Conservation (phyloP, 805 yeast species). For the Schizosaccharomyces octosporus region DNA sequence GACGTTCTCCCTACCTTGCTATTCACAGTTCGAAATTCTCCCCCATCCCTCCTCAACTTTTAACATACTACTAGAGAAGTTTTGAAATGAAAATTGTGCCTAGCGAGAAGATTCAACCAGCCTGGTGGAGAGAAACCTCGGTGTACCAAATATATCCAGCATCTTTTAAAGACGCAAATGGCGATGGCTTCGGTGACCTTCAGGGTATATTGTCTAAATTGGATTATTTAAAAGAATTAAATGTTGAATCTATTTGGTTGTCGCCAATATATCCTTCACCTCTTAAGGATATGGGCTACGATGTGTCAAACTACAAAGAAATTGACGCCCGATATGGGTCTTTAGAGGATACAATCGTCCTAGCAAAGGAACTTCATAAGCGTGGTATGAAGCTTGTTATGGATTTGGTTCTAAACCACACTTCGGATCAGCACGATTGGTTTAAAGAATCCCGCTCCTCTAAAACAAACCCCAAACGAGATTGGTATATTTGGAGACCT, state of each 20-base stretch:
- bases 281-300: constrained; percentile 40
- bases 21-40: too few relatives aligned
- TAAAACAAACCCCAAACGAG: constrained; percentile 28
- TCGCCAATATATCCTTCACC: constrained; percentile 36
- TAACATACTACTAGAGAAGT: too few relatives aligned
- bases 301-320: constrained; percentile 28
- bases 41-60: too few relatives aligned
- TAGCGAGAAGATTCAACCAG: neutral
- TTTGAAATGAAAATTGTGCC: neutral
- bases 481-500: constrained; percentile 37
- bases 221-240: constrained; percentile 26
- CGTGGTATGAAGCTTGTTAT: constrained; percentile 28
- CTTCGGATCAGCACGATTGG: constrained; percentile 32
- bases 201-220: constrained; percentile 27
- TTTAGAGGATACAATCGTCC: constrained; percentile 25
- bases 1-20: too few relatives aligned
- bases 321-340: constrained; percentile 31
- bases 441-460: constrained; percentile 30
- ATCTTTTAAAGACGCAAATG: constrained; percentile 31
- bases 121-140: constrained; percentile 30
- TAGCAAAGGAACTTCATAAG: constrained; percentile 23
- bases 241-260: constrained; percentile 30
- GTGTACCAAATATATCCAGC: constrained; percentile 41
- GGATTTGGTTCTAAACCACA: constrained; percentile 36
- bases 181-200: constrained; percentile 35